These are phyloP conservation scores for Polychaeton citri DNA, from an alignment of 2,329 filamentous ascomycete genomes.

Conservation along the genomic window DNA sequence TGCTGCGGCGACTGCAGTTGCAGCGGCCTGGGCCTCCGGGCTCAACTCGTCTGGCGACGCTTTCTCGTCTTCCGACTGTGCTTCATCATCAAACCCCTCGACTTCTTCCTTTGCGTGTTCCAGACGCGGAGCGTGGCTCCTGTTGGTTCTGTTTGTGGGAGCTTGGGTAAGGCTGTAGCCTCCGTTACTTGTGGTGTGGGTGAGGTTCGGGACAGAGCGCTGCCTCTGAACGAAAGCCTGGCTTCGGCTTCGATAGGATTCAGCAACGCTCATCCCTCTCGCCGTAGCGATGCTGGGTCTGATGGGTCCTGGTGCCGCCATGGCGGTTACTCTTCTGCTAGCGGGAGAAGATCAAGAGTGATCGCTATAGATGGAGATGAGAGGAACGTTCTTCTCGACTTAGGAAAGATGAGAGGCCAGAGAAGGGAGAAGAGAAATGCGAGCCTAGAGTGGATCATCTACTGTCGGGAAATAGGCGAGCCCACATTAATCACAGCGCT, in stretches of 20 bases:
- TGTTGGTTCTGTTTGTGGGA: neutral
- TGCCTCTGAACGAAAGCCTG: neutral
- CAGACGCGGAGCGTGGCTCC: neutral
- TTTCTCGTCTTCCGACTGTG: neutral
- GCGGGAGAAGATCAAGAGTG: too few species aligned
- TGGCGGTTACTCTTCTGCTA: neutral
- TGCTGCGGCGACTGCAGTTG: neutral
- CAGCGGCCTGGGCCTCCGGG: neutral
- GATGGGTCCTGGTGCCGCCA: neutral
- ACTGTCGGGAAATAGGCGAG: too few species aligned
- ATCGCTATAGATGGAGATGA: neutral
- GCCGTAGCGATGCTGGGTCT: neutral
- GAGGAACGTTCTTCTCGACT: too few species aligned
- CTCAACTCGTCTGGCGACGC: neutral
- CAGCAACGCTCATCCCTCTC: neutral
- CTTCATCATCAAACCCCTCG: neutral
- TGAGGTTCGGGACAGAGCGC: neutral
- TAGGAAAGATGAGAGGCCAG: neutral
- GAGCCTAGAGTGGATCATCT: too few species aligned
- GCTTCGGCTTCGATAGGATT: neutral
- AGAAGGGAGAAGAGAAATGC: neutral
- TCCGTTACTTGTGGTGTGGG: neutral
- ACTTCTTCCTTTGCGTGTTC: neutral
- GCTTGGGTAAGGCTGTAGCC: neutral
- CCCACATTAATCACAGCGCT: too few species aligned